phyloP scores from a whole-genome alignment of 1,284 basidiomycete species.

The Apiotrichum veenhuisii region DNA sequence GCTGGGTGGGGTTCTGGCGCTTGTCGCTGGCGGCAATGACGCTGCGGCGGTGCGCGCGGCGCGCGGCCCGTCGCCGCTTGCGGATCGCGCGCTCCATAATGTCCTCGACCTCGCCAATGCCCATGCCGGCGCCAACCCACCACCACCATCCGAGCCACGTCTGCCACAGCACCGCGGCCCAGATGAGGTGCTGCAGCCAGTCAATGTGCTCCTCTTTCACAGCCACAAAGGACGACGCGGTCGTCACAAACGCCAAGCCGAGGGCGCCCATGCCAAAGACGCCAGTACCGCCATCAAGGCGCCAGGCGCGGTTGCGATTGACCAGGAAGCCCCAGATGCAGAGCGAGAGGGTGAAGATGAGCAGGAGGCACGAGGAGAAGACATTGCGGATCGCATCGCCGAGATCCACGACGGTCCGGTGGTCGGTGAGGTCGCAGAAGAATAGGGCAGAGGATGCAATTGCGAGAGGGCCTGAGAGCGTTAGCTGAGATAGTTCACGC shows the following conservation, averaged over 20 bases:
- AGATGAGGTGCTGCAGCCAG: constrained; percentile 81
- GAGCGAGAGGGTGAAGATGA: constrained; percentile 86
- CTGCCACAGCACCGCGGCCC: constrained; percentile 87
- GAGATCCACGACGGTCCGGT: constrained; percentile 56
- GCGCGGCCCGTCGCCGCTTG: constrained; percentile 37
- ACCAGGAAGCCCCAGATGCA: constrained; percentile 90
- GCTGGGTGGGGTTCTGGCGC: not conserved
- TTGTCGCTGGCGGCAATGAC: constrained; percentile 9
- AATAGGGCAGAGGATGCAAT: constrained; percentile 79
- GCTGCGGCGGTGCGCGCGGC: constrained; percentile 10
- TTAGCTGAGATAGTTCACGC: not conserved
- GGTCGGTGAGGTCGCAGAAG: constrained; percentile 65
- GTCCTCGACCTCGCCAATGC: constrained; percentile 53
- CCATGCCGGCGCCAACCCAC: constrained; percentile 91
- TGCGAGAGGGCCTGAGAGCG: constrained; percentile 68
- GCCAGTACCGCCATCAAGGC: constrained; percentile 90
- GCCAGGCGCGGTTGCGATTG: constrained; percentile 88
- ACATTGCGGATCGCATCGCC: constrained; percentile 84
- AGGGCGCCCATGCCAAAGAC: constrained; percentile 84
- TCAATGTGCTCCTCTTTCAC: constrained; percentile 75
- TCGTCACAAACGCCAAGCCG: constrained; percentile 70
- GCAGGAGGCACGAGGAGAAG: constrained; percentile 88
- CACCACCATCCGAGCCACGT: constrained; percentile 84
- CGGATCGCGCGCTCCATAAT: constrained; percentile 46
- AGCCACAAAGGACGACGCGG: constrained; percentile 78